These are phyloP conservation scores for Aspergillus heteromorphus DNA, from an alignment of 495 filamentous ascomycete species.

Conservation along the genomic window DNA sequence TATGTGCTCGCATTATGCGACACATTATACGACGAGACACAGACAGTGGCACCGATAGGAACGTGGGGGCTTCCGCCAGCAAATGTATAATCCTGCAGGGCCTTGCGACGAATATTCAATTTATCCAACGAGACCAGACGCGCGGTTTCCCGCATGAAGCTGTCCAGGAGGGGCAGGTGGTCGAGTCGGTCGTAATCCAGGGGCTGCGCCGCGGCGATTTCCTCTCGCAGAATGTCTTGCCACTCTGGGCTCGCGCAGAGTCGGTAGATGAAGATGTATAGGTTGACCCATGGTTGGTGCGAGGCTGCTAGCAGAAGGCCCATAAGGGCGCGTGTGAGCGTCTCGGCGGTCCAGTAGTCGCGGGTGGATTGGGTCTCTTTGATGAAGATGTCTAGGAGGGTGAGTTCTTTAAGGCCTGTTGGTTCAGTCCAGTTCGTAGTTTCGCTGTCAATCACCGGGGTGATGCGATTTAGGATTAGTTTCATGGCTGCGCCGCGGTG, in stretches of 20 bases:
- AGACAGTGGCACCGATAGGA: neutral
- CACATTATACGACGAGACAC: neutral
- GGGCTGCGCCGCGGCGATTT: neutral
- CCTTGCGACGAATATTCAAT: neutral
- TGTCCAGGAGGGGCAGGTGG: neutral
- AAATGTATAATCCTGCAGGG: neutral
- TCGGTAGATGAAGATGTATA: neutral
- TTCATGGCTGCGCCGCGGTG: slow-evolving; percentile 1
- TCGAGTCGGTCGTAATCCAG: neutral
- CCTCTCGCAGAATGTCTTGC: slow-evolving; percentile 8
- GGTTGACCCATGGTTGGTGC: slow-evolving; percentile 15
- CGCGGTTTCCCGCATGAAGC: neutral
- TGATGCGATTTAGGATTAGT: neutral
- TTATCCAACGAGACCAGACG: neutral
- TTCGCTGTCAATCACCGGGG: neutral
- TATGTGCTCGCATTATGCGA: neutral
- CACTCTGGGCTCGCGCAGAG: slow-evolving; percentile 13
- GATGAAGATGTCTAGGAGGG: neutral
- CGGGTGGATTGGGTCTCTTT: neutral
- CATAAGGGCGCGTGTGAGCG: slow-evolving; percentile 6
- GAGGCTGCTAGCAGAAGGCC: slow-evolving; percentile 15
- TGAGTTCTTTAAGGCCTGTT: neutral
- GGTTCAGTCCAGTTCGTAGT: neutral
- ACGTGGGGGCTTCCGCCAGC: neutral
- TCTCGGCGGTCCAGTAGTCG: slow-evolving; percentile 9